Evolutionary conservation across 2,329 filamentous ascomycete genomes (phyloP), one percentile per base, ranked within the genome.

Genomic region (Bipolaris gigantea): DNA sequence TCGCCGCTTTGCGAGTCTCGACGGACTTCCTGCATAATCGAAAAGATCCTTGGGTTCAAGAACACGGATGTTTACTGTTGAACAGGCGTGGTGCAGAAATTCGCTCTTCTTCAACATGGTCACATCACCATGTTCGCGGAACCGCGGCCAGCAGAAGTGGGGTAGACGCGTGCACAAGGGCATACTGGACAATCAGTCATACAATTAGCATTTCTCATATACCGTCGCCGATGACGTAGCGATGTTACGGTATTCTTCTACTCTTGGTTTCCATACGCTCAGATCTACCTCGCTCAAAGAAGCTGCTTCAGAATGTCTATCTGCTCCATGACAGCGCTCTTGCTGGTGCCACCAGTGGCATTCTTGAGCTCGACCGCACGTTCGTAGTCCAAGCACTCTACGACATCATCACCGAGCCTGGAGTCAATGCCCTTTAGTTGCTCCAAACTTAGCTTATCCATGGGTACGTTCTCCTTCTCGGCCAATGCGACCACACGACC

Each of bases 301-400:
- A 70, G 70, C 69, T 75, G 67, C 67, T 80, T 80, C 60, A 80
- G 65, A 21, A 77, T 81, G 65, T 81, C 76, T 60, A 89, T 81
- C 77, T 89, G 86, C 76, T 87, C 81, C 60, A 83, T 65, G 6
- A 89, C 87, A 21, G 83, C 82, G 11, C 81, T 82, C 76, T 83
- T 86, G 77, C 89, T 92, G 21, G 89, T 94, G 25, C 90, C 90
- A 21, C 91, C 92, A 62, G 85, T 86, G 2, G 89, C 87, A 38
- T 85, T 83, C 68, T 88, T 85, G 79, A 88, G 82, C 81, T 96
- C 91, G 6, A 96, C 90, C 56, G 87, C 90, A 60, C 84, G 84
- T 76, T 95, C 87, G 68, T 94, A 96, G 75, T 95, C 83, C 70
- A 96, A 89, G 23, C 84, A 84, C 43, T 84, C 78, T 42, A 83